Base-by-base conservation (phyloP, 1,284 basidiomycete species). In the Leccinum solheimii region DNA sequence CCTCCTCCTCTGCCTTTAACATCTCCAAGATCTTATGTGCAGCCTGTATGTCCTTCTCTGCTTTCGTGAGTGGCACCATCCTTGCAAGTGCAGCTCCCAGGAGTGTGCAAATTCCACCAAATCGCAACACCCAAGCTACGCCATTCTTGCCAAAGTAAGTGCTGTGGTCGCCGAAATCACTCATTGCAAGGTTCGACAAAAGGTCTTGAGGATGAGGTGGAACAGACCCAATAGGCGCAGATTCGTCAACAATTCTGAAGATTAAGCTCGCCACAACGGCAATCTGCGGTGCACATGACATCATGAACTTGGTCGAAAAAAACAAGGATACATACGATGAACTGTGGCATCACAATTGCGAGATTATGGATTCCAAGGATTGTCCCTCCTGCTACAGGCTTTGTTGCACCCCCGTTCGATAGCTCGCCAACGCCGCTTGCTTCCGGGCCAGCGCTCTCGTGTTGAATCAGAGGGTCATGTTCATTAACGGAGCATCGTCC, bases 311-410 rank as follows among this genome's bases (percentile, higher is more conserved):
- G 11, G 26, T 49, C 4, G 3, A 40, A 45, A 38, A 48, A 50
- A 26, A 53, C 3, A 52, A 57, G 14, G 56, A 32, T 3, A 83
- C 92, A 70, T 72, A 94, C 94, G 62, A 96, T 83, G 71, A 97
- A 92, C 69, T 97, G 95, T 21, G 94, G 95, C 76, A 94, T 86
- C 26, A 97, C 95, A 64, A 97, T 94, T 3, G 95, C 92, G 6
- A 98, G 80, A 70, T 98, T 98, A 75, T 98, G 96, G 49, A 98
- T 96, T 3, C 96, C 96, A 53, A 98, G 83, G 53, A 98, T 90
- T 2, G 94, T 96, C 1, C 96, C 96, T n/a, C 96, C 95, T 0
- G 94, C 91, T 53, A 91, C 79, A 14, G 86, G 84, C 36, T 81
- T 82, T 10, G 76, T 70, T 48, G 83, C 78, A 5, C 76, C 75